A percentile compares a stretch with the other conserved stretches of the same genome.
These are phyloP conservation scores for Eucommia ulmoides DNA, from an alignment of 257 asterid genomes.

Conservation along the genomic window DNA sequence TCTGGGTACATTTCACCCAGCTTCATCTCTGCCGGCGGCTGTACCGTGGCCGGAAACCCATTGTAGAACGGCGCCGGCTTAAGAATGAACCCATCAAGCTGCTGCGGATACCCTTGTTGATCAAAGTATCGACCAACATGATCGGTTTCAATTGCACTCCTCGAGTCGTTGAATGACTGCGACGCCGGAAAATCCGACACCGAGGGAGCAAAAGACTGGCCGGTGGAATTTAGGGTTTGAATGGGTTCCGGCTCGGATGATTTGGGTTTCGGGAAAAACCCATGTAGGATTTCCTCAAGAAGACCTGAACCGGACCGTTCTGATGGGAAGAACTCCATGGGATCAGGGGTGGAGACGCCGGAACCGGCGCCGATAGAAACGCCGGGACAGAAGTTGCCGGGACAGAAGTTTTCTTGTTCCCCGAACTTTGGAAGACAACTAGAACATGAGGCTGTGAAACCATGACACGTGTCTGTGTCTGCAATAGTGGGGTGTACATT, in stretches of 20 bases:
- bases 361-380: neutral
- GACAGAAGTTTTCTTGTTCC: constrained; percentile 6
- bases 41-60: too few species aligned
- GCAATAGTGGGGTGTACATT: constrained; percentile 8
- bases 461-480: neutral
- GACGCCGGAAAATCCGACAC: neutral
- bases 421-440: constrained; percentile 4
- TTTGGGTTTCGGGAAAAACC: constrained; percentile 35
- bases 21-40: too few species aligned
- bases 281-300: constrained; percentile 26
- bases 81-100: constrained; percentile 14
- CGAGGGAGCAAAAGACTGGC: neutral
- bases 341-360: constrained; percentile 5
- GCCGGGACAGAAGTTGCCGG: constrained; percentile 5
- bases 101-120: constrained; percentile 9
- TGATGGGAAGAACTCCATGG: constrained; percentile 41
- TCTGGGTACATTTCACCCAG: too few species aligned
- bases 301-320: constrained; percentile 43
- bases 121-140: constrained; percentile 8
- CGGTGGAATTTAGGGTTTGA: neutral
- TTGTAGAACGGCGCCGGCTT: too few species aligned
- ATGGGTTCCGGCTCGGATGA: constrained; percentile 10
- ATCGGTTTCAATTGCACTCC: constrained; percentile 4
- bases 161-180: neutral
- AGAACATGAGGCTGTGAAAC: constrained; percentile 9